Base-by-base conservation (phyloP, 495 filamentous ascomycete species). In the Rhizodiscina lignyota region DNA sequence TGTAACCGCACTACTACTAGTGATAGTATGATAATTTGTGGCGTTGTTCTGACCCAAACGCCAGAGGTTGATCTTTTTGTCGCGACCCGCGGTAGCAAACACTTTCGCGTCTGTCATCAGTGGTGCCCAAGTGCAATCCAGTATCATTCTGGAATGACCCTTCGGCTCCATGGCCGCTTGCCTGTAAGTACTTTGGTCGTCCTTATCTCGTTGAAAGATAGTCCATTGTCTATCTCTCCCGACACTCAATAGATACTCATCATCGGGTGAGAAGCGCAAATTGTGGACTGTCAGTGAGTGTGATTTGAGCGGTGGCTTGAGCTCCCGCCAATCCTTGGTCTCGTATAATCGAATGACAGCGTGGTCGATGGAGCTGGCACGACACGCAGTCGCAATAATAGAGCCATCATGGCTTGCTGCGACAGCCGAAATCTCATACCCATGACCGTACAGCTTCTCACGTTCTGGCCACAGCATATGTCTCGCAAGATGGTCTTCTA, bases 361-460 rank as follows among this genome's bases (percentile, higher is more conserved):
- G 49, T 99, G 91, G 44, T 94, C 85, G 33, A 86, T 59, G 11
- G 83, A 89, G 55, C 74, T 86, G 13, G 91, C 91, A 50, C 78
- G 81, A 60, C 87, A 96, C 2, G 87, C 83, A n/a, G 83, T 92
- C 13, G 91, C 89, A 22, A 99, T 68, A 17, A 93, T 44, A 1
- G 49, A 61, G 12, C 77, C 75, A 45, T 80, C 76, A 40, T 79
- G 70, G 44, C 72, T 83, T 5, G 74, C 68, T n/a, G 86, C 80
- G 17, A 94, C 71, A 6, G 82, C 76, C 16, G 85, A 91, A 27
- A 99, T 89, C 54, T 99, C 89, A 60, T 92, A 92, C n/a, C 89
- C 89, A 58, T 99, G 89, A 4, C 89, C 89, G 54, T 99, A 99
- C 4, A 99, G 70, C 56, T 99, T 99, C 51, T 96, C 89, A 27